Evolutionary conservation across 345 rosid genomes (phyloP), one percentile per base, ranked within the genome.

Genomic region (Camelina laxa): DNA sequence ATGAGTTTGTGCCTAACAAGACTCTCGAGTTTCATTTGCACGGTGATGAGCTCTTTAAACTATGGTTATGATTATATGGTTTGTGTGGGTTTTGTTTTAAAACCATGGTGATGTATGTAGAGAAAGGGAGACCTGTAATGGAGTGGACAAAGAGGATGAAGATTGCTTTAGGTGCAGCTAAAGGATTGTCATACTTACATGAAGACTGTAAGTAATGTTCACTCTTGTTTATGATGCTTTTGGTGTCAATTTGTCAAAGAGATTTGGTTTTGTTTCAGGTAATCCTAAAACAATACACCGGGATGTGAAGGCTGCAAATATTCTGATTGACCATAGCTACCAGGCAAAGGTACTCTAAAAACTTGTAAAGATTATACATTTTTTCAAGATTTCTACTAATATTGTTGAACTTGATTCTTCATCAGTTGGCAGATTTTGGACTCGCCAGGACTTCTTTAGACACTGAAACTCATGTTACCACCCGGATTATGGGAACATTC

Each of bases 161-260:
- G 83, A 89, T 93, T 76, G 96, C 96, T 24, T 56, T 89, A 51
- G 98, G 95, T 47, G 84, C 97, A n/a, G 97, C 97, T 7, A 89
- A 79, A 85, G 98, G 97, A 77, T 74, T 93, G 82, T 85, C 96
- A n/a, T 93, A 93, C 80, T 84, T 93, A 62, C 98, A 93, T 48
- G 97, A 89, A 81, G 97, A 91, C 70, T 91, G 97, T 93, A 42
- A 84, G 96, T 83, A 48, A 64, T 67, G 44, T 78, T 68, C 22
- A 22, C 63, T 8, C 41, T 33, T 49, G 33, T 44, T 38, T 55
- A 19, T 20, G 20, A 21, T 0, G 65, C 9, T 73, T 22, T 76
- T 67, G 65, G 35, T 7, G 16, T 44, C 10, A 15, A 73, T 5
- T 9, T 27, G 57, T 64, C 13, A 15, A 4, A 19, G 33, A 49